Base-by-base conservation (phyloP, 352 stramenopile species). In the Hyaloperonospora brassicae region DNA sequence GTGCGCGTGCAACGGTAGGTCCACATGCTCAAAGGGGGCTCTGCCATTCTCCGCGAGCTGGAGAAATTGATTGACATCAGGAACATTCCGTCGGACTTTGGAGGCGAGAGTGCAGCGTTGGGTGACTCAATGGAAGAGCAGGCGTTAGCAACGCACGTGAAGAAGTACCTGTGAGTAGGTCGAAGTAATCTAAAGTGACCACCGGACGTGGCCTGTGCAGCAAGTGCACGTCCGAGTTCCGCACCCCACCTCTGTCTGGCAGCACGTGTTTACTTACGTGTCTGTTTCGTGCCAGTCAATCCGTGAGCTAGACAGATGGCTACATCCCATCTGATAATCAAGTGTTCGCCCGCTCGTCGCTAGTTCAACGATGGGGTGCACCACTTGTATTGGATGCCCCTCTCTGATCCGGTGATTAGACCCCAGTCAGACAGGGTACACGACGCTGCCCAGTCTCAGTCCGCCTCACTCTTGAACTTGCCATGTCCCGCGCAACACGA, bases 1-100 rank as follows among this genome's bases (percentile, higher is more conserved):
- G 36, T 44, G n/a, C 22, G 2, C 1, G 1, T 21, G n/a, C n/a
- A n/a, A 21, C 22, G 47, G 45, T n/a, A 86, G 73, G 71, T 85
- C 13, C 78, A 93, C 45, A 89, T 89, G 78, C 67, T 93, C 36
- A 90, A 89, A 53, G 80, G 79, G 13, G 86, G 7, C 7, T 31
- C 73, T 59, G 78, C 75, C 21, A 92, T 92, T 64, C 55, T 88
- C 27, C 70, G 69, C 25, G 76, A 89, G 30, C 50, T 89, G 30
- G 74, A 88, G 64, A 84, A 69, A 45, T 57, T 89, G 38, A 86
- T 93, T 49, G 73, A 89, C 24, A 10, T 64, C 10, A 66, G 83
- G 40, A 81, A 87, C 47, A 87, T 89, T 41, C 76, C 79, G 6
- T 83, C 68, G 21, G 79, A 91, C 51, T 70, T 84, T n/a, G 84